Base-by-base conservation (phyloP, 2,329 filamentous ascomycete genomes). In the Chrysoporthe cubensis region DNA sequence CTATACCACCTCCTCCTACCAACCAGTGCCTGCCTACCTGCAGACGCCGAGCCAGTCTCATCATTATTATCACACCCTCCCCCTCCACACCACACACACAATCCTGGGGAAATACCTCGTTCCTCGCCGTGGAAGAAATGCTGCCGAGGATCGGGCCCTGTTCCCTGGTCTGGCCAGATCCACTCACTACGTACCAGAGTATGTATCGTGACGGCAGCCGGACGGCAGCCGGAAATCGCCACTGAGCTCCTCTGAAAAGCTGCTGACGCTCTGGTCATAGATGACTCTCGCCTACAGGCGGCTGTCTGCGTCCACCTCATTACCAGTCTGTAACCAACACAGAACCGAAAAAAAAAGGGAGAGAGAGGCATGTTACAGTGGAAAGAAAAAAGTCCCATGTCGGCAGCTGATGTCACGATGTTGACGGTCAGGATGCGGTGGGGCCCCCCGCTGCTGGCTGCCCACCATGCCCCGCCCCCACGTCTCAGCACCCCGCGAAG, bases 61-160 rank as follows among this genome's bases (percentile, higher is more conserved):
- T 32, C 21, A 34, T 32, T 40, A 40, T 7, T 2, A 40, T 9
- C 37, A 40, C 37, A 40, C 9, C 37, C 37, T 40, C 37, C 37
- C 11, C 11, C n/a, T 21, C 21, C 8, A 50, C 8, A 26, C 26
- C 26, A 26, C 26, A 26, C 26, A 0, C 26, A 26, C 26, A 26
- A 26, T 26, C 26, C 26, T 26, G 26, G 37, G 37, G 37, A 9
- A 40, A 40, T 40, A 40, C 4, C 2, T 48, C 21, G 2, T 34
- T 34, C 3, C 11, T 54, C 50, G 50, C 50, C 18, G 57, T 67
- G 67, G 67, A 54, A 52, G 46, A 67, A 69, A 59, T 59, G 61
- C 42, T 62, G 67, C 67, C 67, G 67, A 69, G 48, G 40, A 62
- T 43, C 61, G 67, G 67, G 21, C 67, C 48, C 46, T 61, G 42